These are phyloP conservation scores for Bretschneidera sinensis DNA, from an alignment of 345 rosid genomes.

Conservation along the genomic window DNA sequence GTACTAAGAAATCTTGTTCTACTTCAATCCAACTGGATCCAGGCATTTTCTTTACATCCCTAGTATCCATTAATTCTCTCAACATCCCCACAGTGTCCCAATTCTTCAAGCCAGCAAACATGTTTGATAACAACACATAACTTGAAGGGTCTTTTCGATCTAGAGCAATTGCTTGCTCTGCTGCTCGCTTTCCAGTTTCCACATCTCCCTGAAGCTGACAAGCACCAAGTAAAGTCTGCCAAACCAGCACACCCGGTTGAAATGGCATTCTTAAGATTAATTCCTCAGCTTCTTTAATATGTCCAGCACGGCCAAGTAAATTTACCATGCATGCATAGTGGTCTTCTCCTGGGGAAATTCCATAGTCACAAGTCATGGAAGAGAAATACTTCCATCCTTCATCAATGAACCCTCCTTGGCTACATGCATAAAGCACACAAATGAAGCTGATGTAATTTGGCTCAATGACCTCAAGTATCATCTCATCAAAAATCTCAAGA, in stretches of 20 bases:
- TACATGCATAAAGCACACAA: conserved; percentile 49
- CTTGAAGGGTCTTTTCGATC: conserved; percentile 36
- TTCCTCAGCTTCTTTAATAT: conserved; percentile 44
- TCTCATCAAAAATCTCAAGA: conserved; percentile 37
- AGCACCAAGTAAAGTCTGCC: conserved; percentile 52
- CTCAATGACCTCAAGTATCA: conserved; percentile 31
- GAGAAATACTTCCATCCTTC: conserved; percentile 49
- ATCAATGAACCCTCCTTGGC: conserved; percentile 44
- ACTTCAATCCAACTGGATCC: conserved; percentile 51
- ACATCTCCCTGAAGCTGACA: conserved; percentile 49
- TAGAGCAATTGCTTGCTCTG: conserved; percentile 31
- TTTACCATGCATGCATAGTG: conserved; percentile 54
- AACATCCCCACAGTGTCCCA: conserved; percentile 42
- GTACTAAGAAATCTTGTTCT: not conserved
- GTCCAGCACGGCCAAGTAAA: conserved; percentile 46
- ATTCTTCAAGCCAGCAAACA: conserved; percentile 40
- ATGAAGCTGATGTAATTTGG: conserved; percentile 46
- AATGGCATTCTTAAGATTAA: conserved; percentile 39
- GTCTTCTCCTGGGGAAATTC: conserved; percentile 45
- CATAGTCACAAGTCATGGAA: conserved; percentile 36
- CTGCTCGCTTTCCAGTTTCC: conserved; percentile 42
- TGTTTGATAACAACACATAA: conserved; percentile 48
- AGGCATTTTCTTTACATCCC: conserved; percentile 49
- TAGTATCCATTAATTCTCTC: conserved; percentile 37
- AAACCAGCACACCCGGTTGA: conserved; percentile 41